phyloP scores from a whole-genome alignment of 2,329 filamentous ascomycete genomes.

The Thielaviopsis punctulata region DNA sequence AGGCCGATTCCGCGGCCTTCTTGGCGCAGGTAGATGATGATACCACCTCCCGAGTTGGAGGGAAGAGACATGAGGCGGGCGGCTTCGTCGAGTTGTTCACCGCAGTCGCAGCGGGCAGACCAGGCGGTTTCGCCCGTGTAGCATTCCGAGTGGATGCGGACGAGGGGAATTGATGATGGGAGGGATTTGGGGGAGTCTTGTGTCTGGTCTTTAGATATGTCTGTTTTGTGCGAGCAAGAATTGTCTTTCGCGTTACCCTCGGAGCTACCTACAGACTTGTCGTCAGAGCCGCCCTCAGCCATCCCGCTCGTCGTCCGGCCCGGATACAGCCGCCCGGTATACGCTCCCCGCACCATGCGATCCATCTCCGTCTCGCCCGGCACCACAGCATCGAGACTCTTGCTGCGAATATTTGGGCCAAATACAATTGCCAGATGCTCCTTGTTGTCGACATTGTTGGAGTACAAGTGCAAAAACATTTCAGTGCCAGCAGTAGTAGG shows the following conservation, averaged over 20 bases:
- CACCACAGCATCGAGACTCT: slow-evolving; percentile 50
- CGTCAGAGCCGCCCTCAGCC: slow-evolving; percentile 17
- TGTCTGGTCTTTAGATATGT: not conserved
- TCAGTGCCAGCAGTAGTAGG: slow-evolving; percentile 82
- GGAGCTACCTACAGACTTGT: no score
- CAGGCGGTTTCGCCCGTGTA: slow-evolving; percentile 98
- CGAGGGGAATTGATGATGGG: slow-evolving; percentile 37
- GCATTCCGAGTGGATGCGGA: slow-evolving; percentile 93
- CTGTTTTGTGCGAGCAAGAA: no score
- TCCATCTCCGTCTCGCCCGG: slow-evolving; percentile 73
- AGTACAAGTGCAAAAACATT: slow-evolving; percentile 94
- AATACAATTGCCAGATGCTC: slow-evolving; percentile 97
- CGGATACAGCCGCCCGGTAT: slow-evolving; percentile 72
- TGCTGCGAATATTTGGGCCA: slow-evolving; percentile 63
- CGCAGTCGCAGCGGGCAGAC: slow-evolving; percentile 95
- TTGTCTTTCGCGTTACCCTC: no score
- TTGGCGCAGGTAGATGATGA: slow-evolving; percentile 89
- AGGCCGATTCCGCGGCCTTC: slow-evolving; percentile 92
- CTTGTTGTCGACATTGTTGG: slow-evolving; percentile 83
- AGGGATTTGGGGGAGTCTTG: no score
- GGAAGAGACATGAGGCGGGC: slow-evolving; percentile 78
- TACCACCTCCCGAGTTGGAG: slow-evolving; percentile 48
- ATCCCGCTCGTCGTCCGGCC: slow-evolving; percentile 63
- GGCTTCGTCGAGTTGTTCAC: slow-evolving; percentile 92
- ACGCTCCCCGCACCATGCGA: slow-evolving; percentile 86